Evolutionary conservation across 306 rosid genomes (phyloP), one percentile per base, ranked within the genome.

Genomic region (Dalbergia cochinchinensis): DNA sequence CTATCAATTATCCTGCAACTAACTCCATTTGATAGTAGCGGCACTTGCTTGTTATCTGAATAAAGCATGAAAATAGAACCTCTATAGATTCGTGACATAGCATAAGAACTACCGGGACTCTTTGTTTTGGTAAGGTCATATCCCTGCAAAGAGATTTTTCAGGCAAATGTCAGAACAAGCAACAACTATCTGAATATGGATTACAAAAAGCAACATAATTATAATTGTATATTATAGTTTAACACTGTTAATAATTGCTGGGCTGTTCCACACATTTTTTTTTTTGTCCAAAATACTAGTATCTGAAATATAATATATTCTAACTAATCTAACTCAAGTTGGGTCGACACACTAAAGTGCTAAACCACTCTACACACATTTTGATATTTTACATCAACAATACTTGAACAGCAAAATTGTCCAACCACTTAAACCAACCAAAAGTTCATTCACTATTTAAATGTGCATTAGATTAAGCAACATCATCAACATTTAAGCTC

Each of bases 1-100:
- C 78, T 70, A 61, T 48, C 74, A 71, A 78, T 63, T 51, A 64
- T 79, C 83, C 80, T 73, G 60, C 47, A 80, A 84, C 73, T 82
- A 62, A 62, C 37, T 73, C 79, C 69, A 51, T 42, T 64, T 41
- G 89, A 78, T 67, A 85, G 73, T 8, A 70, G 65, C 7, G 67
- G 45, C 69, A 69, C 81, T 79, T 84, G 86, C 82, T 84, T 86
- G 39, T 81, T 84, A 69, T 69, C 50, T 45, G 90, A 73, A 80
- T 60, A 79, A 11, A 74, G 71, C 79, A 65, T 78, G 79, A 54
- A 76, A 73, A 66, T 64, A 64, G 91, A 85, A 76, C 65, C 82
- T 57, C 83, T 85, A 87, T 82, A 83, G 65, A 71, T 35, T 58
- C 65, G 77, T 7, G 86, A 82, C 65, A 34, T 15, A 16, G 51